Evolutionary conservation across 768 basidiomycete species (phyloP), one percentile per base, ranked within the genome.

Genomic region (Rhizopogon roseolus): DNA sequence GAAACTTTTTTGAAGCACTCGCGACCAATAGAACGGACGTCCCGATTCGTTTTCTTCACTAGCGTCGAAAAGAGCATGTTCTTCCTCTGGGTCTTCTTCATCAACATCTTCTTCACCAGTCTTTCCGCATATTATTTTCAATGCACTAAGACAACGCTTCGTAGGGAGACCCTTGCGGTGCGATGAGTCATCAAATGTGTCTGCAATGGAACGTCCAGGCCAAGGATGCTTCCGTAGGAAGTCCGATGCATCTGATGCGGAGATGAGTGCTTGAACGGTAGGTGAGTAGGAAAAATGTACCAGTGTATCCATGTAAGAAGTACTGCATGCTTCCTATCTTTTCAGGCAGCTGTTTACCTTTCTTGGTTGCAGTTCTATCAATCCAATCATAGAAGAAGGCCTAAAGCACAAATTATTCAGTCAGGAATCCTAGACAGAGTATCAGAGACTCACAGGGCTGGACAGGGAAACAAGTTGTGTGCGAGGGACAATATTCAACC

Each of bases 321-420:
- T 82, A 85, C 63, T 96, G 93, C 82, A 93, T 86, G 61, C 88
- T 90, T 7, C 93, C 93, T 48, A 93, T 86, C 72, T 96, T 96
- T 55, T 89, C 90, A 22, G 90, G 90, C 17, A 94, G 67, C 1
- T 80, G 77, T 63, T 92, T 91, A 6, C 88, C 90, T 61, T 93
- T 92, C 72, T 91, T 93, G 9, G 79, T 79, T 4, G 81, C 88
- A 63, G 73, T 89, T 54, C 91, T 76, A 61, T 95, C 93, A 28
- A 93, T 72, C 91, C 91, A 95, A 62, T 93, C 90, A 60, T 95
- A 96, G 69, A 90, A 96, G 70, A 96, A 96, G 5, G 91, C 88
- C 83, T 92, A 58, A 19, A 29, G 13, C 13, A 11, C 34, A 41
- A 32, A 32, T 53, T 16, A 40, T 56, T 56, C 50, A 37, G 32